These are phyloP conservation scores for Colletotrichum sp. DNA, from an alignment of 2,329 filamentous ascomycete genomes.

Conservation along the genomic window DNA sequence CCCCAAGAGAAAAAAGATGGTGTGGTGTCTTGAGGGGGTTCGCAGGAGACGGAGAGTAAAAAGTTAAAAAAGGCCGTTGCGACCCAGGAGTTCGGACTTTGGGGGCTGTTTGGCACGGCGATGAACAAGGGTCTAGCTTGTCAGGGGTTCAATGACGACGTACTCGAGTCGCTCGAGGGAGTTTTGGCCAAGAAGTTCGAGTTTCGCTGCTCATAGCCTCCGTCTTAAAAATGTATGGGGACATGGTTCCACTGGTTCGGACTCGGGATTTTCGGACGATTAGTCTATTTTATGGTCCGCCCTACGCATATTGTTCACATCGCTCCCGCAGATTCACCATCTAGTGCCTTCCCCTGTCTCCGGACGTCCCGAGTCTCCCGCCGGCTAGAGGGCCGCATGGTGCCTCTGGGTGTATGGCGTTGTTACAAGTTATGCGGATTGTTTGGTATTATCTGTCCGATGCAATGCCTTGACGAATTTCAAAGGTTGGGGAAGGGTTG, in stretches of 20 bases:
- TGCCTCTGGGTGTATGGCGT: neutral
- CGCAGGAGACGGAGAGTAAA: neutral
- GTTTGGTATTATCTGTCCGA: neutral
- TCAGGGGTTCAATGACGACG: neutral
- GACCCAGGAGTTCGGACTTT: neutral
- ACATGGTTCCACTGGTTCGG: slow-evolving; percentile 1
- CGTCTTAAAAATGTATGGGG: neutral
- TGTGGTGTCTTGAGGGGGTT: neutral
- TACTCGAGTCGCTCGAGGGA: neutral
- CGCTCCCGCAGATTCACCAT: neutral
- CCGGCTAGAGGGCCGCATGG: neutral
- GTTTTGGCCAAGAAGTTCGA: slow-evolving; percentile 12
- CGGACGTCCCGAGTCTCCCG: neutral
- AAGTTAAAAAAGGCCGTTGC: neutral
- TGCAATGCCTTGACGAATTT: neutral
- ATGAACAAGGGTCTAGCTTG: neutral
- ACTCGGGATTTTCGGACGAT: neutral
- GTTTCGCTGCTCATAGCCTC: slow-evolving; percentile 2
- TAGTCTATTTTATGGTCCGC: neutral
- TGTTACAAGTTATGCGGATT: neutral
- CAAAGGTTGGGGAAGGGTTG: neutral
- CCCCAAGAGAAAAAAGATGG: neutral
- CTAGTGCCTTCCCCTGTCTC: neutral
- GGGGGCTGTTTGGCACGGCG: neutral
- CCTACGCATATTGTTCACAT: neutral